Evolutionary conservation across 129 eudicot species (phyloP).

Genomic region (Arctium lappa): DNA sequence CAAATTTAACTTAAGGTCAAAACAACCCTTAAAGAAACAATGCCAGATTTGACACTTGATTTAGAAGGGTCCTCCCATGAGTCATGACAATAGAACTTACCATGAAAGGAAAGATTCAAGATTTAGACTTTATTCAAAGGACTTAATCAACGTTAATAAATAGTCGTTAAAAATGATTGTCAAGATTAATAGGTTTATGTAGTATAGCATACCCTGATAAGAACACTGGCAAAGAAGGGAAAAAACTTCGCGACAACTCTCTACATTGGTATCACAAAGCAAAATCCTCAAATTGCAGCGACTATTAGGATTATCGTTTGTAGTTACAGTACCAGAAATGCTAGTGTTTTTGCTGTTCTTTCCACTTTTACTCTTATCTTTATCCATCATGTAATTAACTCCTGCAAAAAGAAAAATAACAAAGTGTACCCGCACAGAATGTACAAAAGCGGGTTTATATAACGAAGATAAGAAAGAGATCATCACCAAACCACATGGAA

Average conservation of each 20-base stretch:
- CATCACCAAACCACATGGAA: slow-evolving; percentile 20
- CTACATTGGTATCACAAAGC: slow-evolving; percentile 47
- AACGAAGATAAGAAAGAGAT: neutral
- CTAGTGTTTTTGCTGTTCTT: neutral
- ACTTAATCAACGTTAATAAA: neutral
- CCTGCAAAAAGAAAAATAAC: neutral
- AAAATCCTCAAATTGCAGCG: slow-evolving; percentile 37
- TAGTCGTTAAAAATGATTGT: neutral
- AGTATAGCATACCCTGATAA: slow-evolving; percentile 37
- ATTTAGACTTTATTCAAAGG: neutral
- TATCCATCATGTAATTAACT: slow-evolving; percentile 23
- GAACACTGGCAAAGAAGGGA: slow-evolving; percentile 37
- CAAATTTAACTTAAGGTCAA: neutral
- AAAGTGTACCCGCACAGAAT: neutral
- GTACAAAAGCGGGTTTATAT: neutral
- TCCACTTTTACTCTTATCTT: slow-evolving; percentile 18
- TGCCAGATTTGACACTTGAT: neutral
- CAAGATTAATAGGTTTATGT: neutral
- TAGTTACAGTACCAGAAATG: slow-evolving; percentile 4
- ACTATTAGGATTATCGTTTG: slow-evolving; percentile 8
- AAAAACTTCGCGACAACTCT: slow-evolving; percentile 38
- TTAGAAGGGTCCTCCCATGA: neutral
- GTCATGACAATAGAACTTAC: neutral
- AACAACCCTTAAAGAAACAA: neutral
- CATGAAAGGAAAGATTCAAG: neutral